phyloP scores from a whole-genome alignment of 257 asterid species.

The Solanum lycopersicoides region DNA sequence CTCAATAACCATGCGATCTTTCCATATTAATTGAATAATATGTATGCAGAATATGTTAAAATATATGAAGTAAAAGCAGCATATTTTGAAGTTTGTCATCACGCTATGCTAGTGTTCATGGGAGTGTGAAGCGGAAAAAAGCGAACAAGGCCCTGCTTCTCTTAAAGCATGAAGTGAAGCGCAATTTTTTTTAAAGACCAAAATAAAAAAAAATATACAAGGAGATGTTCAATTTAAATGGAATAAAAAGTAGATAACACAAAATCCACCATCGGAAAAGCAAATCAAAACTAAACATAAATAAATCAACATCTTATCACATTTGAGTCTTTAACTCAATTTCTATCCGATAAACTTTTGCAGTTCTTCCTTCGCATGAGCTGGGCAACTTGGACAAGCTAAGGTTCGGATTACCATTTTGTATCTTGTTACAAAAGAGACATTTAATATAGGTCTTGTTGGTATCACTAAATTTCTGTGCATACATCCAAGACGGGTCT shows the following conservation, averaged over 20 bases:
- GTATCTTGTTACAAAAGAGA: neutral
- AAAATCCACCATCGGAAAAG: neutral
- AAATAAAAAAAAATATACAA: neutral
- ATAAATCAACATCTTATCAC: neutral
- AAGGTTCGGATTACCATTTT: neutral
- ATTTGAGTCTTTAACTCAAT: neutral
- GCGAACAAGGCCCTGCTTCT: neutral
- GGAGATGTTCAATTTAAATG: neutral
- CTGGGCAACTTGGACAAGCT: neutral
- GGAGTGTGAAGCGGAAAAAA: neutral
- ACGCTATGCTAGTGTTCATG: neutral
- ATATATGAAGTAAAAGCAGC: neutral
- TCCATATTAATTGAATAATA: neutral
- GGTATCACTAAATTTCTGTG: neutral
- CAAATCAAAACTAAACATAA: neutral
- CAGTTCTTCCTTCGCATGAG: neutral
- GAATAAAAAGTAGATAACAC: neutral
- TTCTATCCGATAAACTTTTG: neutral
- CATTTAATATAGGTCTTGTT: neutral
- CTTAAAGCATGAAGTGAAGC: neutral
- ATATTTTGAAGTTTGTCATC: neutral
- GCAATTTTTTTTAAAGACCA: neutral
- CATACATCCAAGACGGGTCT: neutral
- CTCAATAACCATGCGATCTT: neutral
- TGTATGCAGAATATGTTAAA: neutral